Conservation (phyloP, 495 filamentous ascomycete species). For the Xylaria longipes region DNA sequence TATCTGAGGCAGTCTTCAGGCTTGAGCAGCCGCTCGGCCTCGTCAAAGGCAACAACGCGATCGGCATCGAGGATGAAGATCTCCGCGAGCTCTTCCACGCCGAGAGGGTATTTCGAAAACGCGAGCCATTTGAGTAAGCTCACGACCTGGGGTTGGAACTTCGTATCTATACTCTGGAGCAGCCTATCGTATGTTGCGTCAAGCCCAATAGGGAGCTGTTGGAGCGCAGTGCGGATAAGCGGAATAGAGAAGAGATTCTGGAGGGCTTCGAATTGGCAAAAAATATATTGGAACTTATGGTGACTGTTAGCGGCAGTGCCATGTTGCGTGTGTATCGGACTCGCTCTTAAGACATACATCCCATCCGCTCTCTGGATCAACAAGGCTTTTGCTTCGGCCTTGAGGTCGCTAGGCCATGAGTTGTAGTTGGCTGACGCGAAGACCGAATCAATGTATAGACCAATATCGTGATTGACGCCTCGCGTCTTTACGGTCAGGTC, state of each 20-base stretch:
- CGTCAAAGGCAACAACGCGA: constrained; percentile 19
- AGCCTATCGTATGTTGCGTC: constrained; percentile 49
- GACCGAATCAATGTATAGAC: constrained; percentile 24
- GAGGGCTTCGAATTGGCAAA: constrained; percentile 49
- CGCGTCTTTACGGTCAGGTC: constrained; percentile 2
- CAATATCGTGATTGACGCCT: constrained; percentile 33
- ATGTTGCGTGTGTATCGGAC: constrained; percentile 17
- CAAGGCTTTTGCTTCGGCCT: constrained; percentile 26
- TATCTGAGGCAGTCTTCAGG: constrained; percentile 24
- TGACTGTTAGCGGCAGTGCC: constrained; percentile 11
- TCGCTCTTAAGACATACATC: constrained; percentile 40
- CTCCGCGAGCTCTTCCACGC: constrained; percentile 40
- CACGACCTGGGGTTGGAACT: constrained; percentile 29
- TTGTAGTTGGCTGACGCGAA: constrained; percentile 6
- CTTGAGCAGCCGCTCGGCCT: constrained; percentile 9
- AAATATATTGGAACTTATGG: constrained; percentile 52
- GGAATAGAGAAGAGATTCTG: constrained; percentile 35
- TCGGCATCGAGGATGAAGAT: constrained; percentile 23
- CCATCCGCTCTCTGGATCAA: constrained; percentile 41
- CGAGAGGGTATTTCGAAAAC: constrained; percentile 33
- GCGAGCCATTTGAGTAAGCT: constrained; percentile 43
- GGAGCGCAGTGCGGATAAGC: constrained; percentile 38
- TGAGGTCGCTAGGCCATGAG: constrained; percentile 20
- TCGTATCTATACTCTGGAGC: constrained; percentile 39
- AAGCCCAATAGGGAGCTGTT: constrained; percentile 43